Evolutionary conservation across 768 basidiomycete species (phyloP), one percentile per base, ranked within the genome.

Genomic region (Amanita exitialis): DNA sequence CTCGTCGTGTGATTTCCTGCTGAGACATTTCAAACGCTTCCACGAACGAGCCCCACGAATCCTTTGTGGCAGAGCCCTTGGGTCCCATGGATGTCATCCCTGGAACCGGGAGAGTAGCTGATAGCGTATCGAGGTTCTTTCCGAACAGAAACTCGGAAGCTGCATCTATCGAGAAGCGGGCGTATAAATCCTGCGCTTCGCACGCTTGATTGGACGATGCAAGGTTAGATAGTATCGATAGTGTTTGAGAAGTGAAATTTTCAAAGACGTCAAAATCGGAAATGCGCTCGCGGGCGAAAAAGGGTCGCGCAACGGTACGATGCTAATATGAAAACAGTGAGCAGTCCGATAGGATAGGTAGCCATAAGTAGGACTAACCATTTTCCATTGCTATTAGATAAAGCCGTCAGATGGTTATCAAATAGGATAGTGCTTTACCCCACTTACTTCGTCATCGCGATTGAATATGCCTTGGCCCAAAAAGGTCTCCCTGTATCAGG

Each of bases 391-490:
- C 82, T 73, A 56, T 7, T 9, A 46, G 7, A 44, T 9, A 46
- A 38, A 16, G 20, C 13, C 16, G 20, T 51, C 23, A 51, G 50
- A 44, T 51, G 8, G 5, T 10, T 12, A 27, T 16, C 15, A 34
- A 35, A 35, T 18, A 13, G n/a, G 25, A 34, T 48, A 43, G 18
- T 36, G 16, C 6, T 28, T 10, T 47, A 35, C 27, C 42, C 16
- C 13, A 54, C 70, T 65, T 60, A 79, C 80, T 64, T 81, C 77
- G 57, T 83, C 85, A 61, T 86, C 86, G 13, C 84, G 74, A 56
- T 86, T 86, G 63, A 89, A 89, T 35, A 89, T 86, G 2, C 86
- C 84, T 54, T 76, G 70, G 3, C 86, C 86, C n/a, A 88, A 69
- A 60, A 86, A 82, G 8, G 69, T 70, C 55, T 77, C 72, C 75